Conservation (phyloP, 352 stramenopile genomes). For the Elongisporangium undulatum region DNA sequence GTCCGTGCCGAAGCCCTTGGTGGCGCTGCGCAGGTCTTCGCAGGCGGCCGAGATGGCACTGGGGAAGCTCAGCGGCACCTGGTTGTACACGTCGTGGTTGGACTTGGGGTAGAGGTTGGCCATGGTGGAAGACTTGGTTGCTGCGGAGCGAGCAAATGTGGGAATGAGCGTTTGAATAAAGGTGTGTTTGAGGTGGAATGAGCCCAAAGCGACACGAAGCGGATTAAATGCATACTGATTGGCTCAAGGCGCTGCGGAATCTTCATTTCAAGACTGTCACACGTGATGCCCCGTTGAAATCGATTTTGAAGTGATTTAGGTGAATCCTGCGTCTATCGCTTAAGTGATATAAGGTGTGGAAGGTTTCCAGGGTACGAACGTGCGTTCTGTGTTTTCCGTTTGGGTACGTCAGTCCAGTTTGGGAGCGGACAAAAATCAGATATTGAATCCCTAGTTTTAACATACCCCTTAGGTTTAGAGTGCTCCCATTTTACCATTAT, state of each 20-base stretch:
- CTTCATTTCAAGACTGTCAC: not conserved
- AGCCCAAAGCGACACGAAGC: not conserved
- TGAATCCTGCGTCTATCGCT: not conserved
- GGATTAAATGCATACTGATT: not conserved
- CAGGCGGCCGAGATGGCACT: conserved; percentile 50
- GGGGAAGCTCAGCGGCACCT: conserved; percentile 26
- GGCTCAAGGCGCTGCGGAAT: not conserved
- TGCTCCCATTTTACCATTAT: not conserved
- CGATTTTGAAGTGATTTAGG: not conserved
- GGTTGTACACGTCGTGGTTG: conserved; percentile 30
- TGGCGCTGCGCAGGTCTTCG: conserved; percentile 51
- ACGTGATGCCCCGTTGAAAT: not conserved
- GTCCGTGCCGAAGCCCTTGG: conserved; percentile 66
- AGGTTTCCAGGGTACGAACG: not conserved
- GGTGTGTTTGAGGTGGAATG: not conserved
- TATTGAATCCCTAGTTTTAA: not conserved
- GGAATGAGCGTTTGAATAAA: not conserved
- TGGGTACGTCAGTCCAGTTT: not conserved
- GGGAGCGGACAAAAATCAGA: not conserved
- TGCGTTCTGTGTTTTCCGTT: not conserved
- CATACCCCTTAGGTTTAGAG: not conserved
- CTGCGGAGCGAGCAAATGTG: not conserved
- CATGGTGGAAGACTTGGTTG: conserved; percentile 12
- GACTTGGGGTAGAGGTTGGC: conserved; percentile 33
- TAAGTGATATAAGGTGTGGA: not conserved